Evolutionary conservation across 2,329 filamentous ascomycete genomes (phyloP).

Genomic region (Talaromyces marneffei): DNA sequence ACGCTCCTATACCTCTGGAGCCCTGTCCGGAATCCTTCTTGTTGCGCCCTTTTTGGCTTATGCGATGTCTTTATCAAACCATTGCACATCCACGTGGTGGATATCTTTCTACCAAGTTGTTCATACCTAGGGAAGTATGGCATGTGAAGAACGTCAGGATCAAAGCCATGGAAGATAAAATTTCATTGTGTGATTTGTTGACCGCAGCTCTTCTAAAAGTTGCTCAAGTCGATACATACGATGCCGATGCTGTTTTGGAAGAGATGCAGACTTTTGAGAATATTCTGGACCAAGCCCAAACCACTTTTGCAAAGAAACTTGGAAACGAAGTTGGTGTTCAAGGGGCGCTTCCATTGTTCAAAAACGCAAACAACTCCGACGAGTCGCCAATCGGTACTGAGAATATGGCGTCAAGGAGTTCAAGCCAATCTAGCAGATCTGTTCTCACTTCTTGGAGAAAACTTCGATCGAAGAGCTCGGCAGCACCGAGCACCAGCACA

Average conservation of each 20-base stretch:
- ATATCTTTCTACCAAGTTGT: constrained; percentile 85
- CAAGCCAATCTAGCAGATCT: constrained; percentile 64
- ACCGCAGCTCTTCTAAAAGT: constrained; percentile 84
- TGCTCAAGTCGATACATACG: constrained; percentile 74
- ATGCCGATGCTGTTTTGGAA: constrained; percentile 85
- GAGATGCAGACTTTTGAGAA: constrained; percentile 88
- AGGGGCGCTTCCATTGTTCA: constrained; percentile 67
- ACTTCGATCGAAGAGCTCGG: constrained; percentile 81
- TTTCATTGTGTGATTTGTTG: constrained; percentile 81
- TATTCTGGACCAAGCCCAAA: constrained; percentile 80
- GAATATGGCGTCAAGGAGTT: constrained; percentile 42
- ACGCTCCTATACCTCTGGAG: constrained; percentile 73
- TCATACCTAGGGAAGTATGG: constrained; percentile 91
- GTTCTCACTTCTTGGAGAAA: constrained; percentile 86
- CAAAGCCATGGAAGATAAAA: constrained; percentile 86
- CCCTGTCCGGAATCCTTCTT: constrained; percentile 85
- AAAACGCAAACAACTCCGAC: constrained; percentile 50
- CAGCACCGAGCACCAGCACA: constrained; percentile 27
- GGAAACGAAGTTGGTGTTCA: constrained; percentile 90
- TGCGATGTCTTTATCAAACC: constrained; percentile 90
- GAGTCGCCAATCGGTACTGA: constrained; percentile 35
- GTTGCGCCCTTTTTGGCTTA: constrained; percentile 95
- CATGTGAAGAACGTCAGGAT: constrained; percentile 88
- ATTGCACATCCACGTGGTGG: constrained; percentile 86
- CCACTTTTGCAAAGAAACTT: constrained; percentile 69